Evolutionary conservation across 1,139 yeast genomes (phyloP).

Genomic region (Candida albicans): DNA sequence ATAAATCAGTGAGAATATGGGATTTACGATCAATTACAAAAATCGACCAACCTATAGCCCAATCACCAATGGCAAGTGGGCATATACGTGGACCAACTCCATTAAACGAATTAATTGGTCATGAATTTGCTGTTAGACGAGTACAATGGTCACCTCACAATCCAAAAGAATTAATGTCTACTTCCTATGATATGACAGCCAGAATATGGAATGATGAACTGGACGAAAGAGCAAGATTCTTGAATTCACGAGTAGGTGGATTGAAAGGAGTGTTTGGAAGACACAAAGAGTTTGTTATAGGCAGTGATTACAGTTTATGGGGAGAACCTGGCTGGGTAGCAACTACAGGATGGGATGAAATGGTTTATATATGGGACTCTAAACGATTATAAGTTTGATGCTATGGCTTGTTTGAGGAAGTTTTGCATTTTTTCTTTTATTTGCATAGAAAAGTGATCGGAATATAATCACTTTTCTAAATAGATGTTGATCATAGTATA

Average conservation of each 20-base stretch:
- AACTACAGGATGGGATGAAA: constrained; percentile 96
- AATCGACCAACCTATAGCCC: constrained; percentile 39
- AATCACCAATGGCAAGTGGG: constrained; percentile 41
- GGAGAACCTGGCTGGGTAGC: constrained; percentile 96
- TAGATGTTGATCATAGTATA: too few relatives aligned
- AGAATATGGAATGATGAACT: constrained; percentile 80
- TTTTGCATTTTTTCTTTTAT: too few relatives aligned
- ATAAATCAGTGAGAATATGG: constrained; percentile 81
- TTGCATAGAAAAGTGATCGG: too few relatives aligned
- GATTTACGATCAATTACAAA: constrained; percentile 70
- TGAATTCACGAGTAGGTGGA: constrained; percentile 37
- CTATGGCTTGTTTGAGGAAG: too few relatives aligned
- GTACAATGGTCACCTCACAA: constrained; percentile 90
- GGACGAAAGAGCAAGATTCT: constrained; percentile 50
- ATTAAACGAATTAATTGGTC: constrained; percentile 77
- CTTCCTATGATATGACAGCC: constrained; percentile 92
- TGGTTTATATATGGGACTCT: constrained; percentile 87
- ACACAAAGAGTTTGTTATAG: constrained; percentile 89
- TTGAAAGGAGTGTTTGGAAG: constrained; percentile 59
- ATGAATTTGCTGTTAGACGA: constrained; percentile 82
- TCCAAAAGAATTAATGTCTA: constrained; percentile 66
- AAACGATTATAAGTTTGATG: constrained; percentile 31
- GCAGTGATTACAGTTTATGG: constrained; percentile 97
- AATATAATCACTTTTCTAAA: too few relatives aligned
- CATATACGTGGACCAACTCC: constrained; percentile 65